Base-by-base conservation (phyloP, 805 yeast genomes). In the Candida koratica region DNA sequence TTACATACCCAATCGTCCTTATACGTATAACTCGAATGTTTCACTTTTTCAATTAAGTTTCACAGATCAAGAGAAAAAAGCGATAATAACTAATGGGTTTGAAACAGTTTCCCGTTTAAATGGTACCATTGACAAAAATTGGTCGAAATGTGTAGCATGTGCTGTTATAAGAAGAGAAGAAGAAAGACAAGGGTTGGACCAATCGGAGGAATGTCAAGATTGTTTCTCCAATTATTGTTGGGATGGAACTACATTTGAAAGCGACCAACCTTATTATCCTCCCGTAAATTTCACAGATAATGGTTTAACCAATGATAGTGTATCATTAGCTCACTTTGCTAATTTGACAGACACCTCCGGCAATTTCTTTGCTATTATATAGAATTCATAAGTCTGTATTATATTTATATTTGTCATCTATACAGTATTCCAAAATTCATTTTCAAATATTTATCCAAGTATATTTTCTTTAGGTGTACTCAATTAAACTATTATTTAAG, bases 101-200 rank as follows among this genome's bases (percentile, higher is more conserved):
- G 67, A 66, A 28, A 43, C 56, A 10, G 59, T 55, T 10, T 46
- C 61, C 5, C 48, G 61, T 29, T 40, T 53, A 27, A 65, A 65
- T 46, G 49, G 55, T 7, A 60, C 71, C 13, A 46, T 61, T 31
- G 71, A 64, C 38, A 46, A 42, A 4, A 53, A 58, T 10, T 66
- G 65, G 67, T 50, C 54, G 20, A 50, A 58, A 5, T 66, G 71
- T 46, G 62, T 64, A 17, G 69, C 60, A 0, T 64, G 71, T 48
- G 71, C 71, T 11, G 47, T 64, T 16, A 59, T 64, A 25, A 51
- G 62, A 32, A 52, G 71, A 42, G 67, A 61, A 37, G 61, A 64
- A 45, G 70, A 64, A 42, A 51, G 71, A 46, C 55, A 53, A 37
- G 65, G 60, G 5, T 49, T 58, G 10, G 57, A 56, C 29, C 69